These are phyloP conservation scores for Parietaria judaica DNA, from an alignment of 306 rosid species.

Conservation along the genomic window DNA sequence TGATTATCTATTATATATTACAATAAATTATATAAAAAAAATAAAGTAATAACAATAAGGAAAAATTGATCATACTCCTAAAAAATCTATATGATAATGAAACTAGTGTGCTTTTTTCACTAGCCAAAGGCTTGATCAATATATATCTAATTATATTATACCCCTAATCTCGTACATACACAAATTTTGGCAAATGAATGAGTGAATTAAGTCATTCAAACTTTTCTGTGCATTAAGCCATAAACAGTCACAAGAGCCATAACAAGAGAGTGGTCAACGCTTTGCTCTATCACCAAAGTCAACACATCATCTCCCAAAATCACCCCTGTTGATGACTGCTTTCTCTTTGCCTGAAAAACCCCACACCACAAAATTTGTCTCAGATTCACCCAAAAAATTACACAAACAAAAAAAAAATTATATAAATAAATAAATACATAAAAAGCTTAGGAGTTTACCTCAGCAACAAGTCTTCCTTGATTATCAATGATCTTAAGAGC, in stretches of 20 bases:
- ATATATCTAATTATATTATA: neutral
- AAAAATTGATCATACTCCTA: neutral
- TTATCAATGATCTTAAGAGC: slow-evolving; percentile 15
- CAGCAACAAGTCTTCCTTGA: slow-evolving; percentile 21
- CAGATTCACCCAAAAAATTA: neutral
- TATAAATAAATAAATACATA: neutral
- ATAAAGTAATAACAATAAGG: neutral
- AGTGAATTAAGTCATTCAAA: slow-evolving; percentile 10
- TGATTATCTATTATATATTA: too few relatives aligned
- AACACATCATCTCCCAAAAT: slow-evolving; percentile 33
- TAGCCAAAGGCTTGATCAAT: neutral
- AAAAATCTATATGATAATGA: too few relatives aligned
- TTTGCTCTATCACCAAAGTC: slow-evolving; percentile 27
- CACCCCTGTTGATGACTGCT: slow-evolving; percentile 17
- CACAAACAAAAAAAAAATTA: neutral
- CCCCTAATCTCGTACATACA: neutral
- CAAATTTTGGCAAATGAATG: neutral
- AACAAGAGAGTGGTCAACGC: slow-evolving; percentile 27
- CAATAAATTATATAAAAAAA: too few relatives aligned
- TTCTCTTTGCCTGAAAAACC: slow-evolving; percentile 20
- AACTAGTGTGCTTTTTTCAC: too few relatives aligned
- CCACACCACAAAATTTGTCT: neutral
- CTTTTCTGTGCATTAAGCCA: slow-evolving; percentile 21
- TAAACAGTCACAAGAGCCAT: slow-evolving; percentile 40
- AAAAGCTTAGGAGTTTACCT: neutral